phyloP scores from a whole-genome alignment of 345 rosid species.

The Linum lewisii region DNA sequence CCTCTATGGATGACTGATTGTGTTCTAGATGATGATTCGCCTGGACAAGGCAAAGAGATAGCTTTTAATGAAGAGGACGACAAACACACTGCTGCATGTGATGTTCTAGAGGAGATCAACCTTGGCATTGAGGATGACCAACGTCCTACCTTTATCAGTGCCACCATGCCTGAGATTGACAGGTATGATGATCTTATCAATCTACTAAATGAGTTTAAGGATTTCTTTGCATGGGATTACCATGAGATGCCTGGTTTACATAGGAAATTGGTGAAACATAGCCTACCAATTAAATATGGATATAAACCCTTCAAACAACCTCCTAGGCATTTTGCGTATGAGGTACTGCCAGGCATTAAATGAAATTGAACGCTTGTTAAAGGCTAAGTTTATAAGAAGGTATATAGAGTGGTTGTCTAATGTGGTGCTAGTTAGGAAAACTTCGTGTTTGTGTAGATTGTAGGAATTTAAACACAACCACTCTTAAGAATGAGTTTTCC shows the following conservation, averaged over 20 bases:
- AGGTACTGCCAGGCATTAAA: neutral
- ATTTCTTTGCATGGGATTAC: slow-evolving; percentile 5
- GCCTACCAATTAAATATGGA: neutral
- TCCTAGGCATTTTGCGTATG: neutral
- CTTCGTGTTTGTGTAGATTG: neutral
- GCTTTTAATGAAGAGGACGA: neutral
- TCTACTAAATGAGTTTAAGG: neutral
- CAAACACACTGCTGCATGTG: neutral
- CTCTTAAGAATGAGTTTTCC: neutral
- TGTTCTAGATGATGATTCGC: neutral
- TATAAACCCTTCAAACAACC: neutral
- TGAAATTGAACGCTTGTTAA: neutral
- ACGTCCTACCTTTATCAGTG: neutral
- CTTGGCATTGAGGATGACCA: neutral
- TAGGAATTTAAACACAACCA: neutral
- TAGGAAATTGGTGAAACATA: neutral
- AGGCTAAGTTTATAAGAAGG: neutral
- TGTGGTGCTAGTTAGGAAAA: neutral
- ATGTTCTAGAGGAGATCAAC: neutral
- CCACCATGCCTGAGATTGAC: neutral
- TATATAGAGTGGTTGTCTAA: slow-evolving; percentile 9
- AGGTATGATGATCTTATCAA: neutral
- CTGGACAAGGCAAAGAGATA: neutral
- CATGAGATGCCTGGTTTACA: neutral
- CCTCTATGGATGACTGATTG: neutral